phyloP scores from a whole-genome alignment of 2,329 filamentous ascomycete genomes.

The Fusarium siculi region DNA sequence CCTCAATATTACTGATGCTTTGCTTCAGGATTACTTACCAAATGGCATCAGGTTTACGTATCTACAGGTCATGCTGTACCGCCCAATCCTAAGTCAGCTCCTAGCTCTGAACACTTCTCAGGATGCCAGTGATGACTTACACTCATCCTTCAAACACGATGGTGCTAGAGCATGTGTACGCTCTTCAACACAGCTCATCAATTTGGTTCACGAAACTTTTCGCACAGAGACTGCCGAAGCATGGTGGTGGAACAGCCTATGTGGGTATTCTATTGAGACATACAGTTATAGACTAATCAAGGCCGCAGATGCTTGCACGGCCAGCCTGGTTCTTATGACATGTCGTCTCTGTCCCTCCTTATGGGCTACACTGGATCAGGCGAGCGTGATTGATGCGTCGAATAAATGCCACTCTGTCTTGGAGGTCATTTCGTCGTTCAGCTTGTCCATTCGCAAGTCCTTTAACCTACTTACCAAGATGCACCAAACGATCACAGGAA shows the following conservation, averaged over 20 bases:
- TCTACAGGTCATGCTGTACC: background rate
- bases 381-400: accelerated
- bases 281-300: background rate
- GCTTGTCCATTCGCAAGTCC: background rate
- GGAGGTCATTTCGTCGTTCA: background rate
- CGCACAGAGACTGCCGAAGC: background rate
- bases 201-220: background rate
- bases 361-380: background rate
- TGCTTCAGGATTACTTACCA: accelerated
- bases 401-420: background rate
- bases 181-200: background rate
- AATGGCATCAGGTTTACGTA: background rate
- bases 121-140: background rate
- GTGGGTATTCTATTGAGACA: background rate
- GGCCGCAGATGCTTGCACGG: background rate
- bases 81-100: background rate
- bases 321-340: background rate
- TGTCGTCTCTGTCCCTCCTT: background rate
- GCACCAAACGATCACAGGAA: background rate
- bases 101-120: background rate
- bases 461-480: background rate
- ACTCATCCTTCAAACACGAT: background rate
- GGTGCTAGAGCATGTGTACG: background rate
- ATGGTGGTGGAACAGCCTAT: slow-evolving; percentile 3
- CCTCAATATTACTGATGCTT: accelerated